Evolutionary conservation across 345 rosid genomes (phyloP).

Genomic region (Arabidopsis arenosa): DNA sequence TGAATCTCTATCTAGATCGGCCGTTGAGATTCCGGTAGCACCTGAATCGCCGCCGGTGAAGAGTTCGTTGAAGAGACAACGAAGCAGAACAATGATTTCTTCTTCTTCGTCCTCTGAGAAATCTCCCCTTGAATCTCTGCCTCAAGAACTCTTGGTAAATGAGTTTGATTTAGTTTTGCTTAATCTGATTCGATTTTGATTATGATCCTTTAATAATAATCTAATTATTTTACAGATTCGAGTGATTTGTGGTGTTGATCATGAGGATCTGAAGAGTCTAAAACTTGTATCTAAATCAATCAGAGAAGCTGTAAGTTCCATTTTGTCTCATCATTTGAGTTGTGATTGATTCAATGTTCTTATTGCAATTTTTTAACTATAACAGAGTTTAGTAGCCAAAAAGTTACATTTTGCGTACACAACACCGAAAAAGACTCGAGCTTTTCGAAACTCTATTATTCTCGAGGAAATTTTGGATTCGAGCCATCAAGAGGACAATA

Average conservation of each 20-base stretch:
- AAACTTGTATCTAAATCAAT: slow-evolving; percentile 63
- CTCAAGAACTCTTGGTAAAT: slow-evolving; percentile 75
- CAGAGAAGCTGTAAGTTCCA: slow-evolving; percentile 72
- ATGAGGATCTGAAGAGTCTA: slow-evolving; percentile 75
- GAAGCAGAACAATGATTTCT: slow-evolving; percentile 42
- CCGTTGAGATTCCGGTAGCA: slow-evolving; percentile 37
- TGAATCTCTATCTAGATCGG: slow-evolving; percentile 18
- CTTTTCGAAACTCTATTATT: slow-evolving; percentile 51
- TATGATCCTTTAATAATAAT: neutral
- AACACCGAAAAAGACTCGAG: slow-evolving; percentile 69
- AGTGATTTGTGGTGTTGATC: slow-evolving; percentile 72
- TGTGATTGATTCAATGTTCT: neutral
- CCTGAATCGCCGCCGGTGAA: slow-evolving; percentile 36
- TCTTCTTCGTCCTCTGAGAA: slow-evolving; percentile 40
- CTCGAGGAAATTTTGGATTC: slow-evolving; percentile 36
- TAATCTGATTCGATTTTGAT: slow-evolving; percentile 2
- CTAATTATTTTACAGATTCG: slow-evolving; percentile 51
- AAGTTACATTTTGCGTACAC: slow-evolving; percentile 62
- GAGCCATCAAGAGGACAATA: slow-evolving; percentile 40
- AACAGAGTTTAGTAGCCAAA: slow-evolving; percentile 69
- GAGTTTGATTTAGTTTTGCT: neutral
- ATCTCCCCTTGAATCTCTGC: slow-evolving; percentile 67
- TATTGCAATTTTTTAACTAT: neutral
- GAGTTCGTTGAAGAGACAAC: slow-evolving; percentile 63
- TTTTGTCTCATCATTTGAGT: neutral